phyloP scores from a whole-genome alignment of 352 stramenopile species.

The Blastocystis sp. region DNA sequence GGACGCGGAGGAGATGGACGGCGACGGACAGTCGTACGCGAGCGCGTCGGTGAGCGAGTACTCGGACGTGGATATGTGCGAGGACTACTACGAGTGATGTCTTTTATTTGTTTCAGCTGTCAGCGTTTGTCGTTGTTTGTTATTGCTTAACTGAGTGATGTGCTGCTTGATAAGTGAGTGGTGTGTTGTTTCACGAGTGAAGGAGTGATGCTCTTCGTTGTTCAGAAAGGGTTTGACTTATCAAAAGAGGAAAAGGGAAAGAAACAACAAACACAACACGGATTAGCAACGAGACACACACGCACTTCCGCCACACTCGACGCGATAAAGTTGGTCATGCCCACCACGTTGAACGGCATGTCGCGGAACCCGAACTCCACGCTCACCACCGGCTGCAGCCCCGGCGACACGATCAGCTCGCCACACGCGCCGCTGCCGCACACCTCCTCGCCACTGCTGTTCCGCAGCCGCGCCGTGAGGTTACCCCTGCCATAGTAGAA shows the following conservation, averaged over 20 bases:
- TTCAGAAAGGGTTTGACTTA: background rate
- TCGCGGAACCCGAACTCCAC: conserved; percentile 43
- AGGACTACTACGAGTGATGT: conserved; percentile 31
- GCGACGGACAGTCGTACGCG: conserved; percentile 24
- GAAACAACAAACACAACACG: conserved; percentile 43
- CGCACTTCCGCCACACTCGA: background rate
- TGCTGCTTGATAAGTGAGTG: no score
- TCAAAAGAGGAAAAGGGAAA: background rate
- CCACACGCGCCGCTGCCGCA: conserved; percentile 16
- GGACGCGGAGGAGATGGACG: background rate
- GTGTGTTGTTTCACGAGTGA: no score
- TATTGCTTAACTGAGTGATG: background rate
- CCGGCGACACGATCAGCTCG: background rate
- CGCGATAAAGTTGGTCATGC: background rate
- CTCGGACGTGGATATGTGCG: conserved; percentile 6
- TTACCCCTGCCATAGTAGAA: conserved; percentile 52
- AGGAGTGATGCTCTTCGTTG: no score
- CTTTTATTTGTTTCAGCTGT: background rate
- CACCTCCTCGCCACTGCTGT: background rate
- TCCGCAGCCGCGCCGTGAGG: background rate
- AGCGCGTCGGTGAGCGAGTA: conserved; percentile 61
- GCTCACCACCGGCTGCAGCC: background rate
- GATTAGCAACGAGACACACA: conserved; percentile 47
- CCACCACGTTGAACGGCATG: background rate
- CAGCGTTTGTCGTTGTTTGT: background rate